phyloP scores from a whole-genome alignment of 306 rosid genomes.

The Neltuma alba region DNA sequence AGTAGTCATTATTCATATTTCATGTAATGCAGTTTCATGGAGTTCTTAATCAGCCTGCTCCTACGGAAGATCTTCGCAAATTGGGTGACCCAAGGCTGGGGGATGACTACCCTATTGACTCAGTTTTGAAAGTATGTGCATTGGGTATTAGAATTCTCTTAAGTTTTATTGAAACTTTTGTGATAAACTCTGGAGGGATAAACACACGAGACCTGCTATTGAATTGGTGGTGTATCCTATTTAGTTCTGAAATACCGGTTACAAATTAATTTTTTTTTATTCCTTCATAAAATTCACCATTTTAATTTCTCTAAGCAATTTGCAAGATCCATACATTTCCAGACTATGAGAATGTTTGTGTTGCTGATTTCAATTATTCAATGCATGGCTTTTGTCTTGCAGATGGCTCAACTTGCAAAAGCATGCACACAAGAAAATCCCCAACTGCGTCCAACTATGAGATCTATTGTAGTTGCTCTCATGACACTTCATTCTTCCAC shows the following conservation, averaged over 20 bases:
- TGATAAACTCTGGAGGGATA: background rate
- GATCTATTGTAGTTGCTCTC: slow-evolving; percentile 89
- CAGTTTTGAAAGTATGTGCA: slow-evolving; percentile 75
- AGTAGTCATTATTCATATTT: background rate
- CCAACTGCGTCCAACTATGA: slow-evolving; percentile 87
- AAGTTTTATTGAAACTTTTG: background rate
- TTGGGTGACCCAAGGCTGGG: slow-evolving; percentile 77
- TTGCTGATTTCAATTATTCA: slow-evolving; percentile 14
- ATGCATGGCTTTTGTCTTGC: slow-evolving; percentile 37
- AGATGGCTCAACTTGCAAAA: slow-evolving; percentile 88
- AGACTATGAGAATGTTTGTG: background rate
- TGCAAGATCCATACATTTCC: background rate
- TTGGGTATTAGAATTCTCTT: background rate
- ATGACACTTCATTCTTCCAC: slow-evolving; percentile 78
- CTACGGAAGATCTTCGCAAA: slow-evolving; percentile 63
- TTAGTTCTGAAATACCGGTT: background rate
- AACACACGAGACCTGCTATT: background rate
- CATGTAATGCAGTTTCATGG: slow-evolving; percentile 74
- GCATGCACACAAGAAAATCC: slow-evolving; percentile 85
- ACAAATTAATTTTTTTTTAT: background rate
- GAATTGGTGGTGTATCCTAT: background rate
- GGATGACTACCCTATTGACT: too few species aligned
- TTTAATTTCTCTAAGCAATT: background rate
- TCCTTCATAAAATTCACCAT: background rate
- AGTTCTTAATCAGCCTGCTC: slow-evolving; percentile 65